phyloP scores from a whole-genome alignment of 2,329 filamentous ascomycete genomes.

The Endothia cerciana region DNA sequence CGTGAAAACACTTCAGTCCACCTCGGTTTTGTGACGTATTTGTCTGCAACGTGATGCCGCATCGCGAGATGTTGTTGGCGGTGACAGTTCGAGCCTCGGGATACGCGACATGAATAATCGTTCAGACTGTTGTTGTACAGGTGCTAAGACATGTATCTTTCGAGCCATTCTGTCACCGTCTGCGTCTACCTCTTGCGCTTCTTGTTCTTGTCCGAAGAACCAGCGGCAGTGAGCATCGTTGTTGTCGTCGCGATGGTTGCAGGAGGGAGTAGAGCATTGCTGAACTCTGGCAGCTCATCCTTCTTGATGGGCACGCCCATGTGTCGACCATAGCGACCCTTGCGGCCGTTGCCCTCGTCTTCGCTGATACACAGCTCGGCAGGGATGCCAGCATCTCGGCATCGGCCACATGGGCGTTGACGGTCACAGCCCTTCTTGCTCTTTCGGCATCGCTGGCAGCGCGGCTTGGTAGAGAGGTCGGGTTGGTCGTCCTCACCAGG shows the following conservation, averaged over 20 bases:
- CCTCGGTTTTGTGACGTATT: not conserved
- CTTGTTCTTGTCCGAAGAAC: slow-evolving; percentile 59
- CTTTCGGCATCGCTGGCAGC: slow-evolving; percentile 97
- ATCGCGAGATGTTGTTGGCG: not conserved
- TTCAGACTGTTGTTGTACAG: not conserved
- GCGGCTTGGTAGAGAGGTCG: slow-evolving; percentile 91
- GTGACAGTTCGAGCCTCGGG: not conserved
- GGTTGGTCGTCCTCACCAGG: slow-evolving; percentile 81
- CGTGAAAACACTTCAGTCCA: slow-evolving; percentile 14
- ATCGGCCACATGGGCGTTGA: slow-evolving; percentile 91
- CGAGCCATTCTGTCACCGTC: not conserved
- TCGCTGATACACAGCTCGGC: slow-evolving; percentile 95
- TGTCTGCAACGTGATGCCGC: not conserved
- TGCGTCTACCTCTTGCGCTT: slow-evolving; percentile 61
- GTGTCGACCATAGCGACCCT: slow-evolving; percentile 82
- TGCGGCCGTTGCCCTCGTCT: slow-evolving; percentile 95
- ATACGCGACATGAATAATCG: not conserved
- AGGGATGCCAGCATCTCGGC: slow-evolving; percentile 92
- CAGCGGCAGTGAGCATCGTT: slow-evolving; percentile 48
- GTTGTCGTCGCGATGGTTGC: slow-evolving; percentile 39
- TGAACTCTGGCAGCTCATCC: slow-evolving; percentile 53
- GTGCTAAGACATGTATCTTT: not conserved
- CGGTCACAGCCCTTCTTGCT: slow-evolving; percentile 99
- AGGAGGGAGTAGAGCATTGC: slow-evolving; percentile 41
- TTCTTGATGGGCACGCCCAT: slow-evolving; percentile 70